A percentile compares a stretch with the other conserved stretches of the same genome.
Conservation (phyloP, 768 basidiomycete species). For the Cystobasidiopsis lactophilus region DNA sequence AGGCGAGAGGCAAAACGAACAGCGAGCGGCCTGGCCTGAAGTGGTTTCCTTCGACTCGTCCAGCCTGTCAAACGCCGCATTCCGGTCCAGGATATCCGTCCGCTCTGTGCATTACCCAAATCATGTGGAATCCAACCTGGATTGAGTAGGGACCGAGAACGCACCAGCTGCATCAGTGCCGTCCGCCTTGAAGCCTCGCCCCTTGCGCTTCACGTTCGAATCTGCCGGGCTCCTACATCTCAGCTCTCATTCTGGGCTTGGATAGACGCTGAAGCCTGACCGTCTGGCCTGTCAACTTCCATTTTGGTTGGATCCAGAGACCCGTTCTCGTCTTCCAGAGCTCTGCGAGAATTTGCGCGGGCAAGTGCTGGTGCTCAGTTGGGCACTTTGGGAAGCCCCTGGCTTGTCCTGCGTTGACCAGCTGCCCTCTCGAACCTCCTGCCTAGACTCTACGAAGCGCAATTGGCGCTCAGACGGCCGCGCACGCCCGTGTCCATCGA, state of each 20-base stretch:
- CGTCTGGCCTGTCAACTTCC: not conserved
- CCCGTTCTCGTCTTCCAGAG: no score
- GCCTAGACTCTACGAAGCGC: no score
- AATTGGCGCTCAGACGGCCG: no score
- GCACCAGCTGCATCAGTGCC: conserved; percentile 1
- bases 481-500: no score
- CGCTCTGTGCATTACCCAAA: conserved; percentile 1
- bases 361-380: no score
- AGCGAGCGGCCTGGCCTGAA: conserved; percentile 3
- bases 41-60: conserved; percentile 5
- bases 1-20: not conserved
- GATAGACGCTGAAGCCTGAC: not conserved
- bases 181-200: conserved; percentile 9
- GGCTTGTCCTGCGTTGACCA: no score
- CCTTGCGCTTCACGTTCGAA: conserved; percentile 10
- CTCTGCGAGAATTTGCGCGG: no score
- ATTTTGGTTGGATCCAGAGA: not conserved
- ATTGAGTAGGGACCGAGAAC: not conserved
- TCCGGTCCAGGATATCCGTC: conserved; percentile 1
- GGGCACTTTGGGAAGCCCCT: no score
- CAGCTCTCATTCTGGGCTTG: not conserved
- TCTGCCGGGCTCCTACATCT: not conserved
- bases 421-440: no score
- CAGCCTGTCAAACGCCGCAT: conserved; percentile 7
- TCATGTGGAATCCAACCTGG: not conserved